phyloP scores from a whole-genome alignment of 2,329 filamentous ascomycete species.

The Ceratocystis destructans region DNA sequence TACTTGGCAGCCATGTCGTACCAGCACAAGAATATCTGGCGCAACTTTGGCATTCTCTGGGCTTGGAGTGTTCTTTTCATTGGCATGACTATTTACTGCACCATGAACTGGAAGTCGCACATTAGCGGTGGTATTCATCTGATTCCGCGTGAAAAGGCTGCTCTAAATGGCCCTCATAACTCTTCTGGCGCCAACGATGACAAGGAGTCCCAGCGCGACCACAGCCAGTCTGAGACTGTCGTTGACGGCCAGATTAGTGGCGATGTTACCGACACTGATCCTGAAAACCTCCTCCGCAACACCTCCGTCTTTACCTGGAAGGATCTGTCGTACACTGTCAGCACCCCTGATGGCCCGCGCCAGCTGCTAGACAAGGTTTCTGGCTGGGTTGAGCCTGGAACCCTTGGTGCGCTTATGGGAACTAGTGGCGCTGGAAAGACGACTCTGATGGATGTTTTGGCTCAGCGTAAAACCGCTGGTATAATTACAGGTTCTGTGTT shows the following conservation, averaged over 20 bases:
- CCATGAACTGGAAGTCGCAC: constrained; percentile 40
- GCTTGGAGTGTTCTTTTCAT: constrained; percentile 50
- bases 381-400: constrained; percentile 73
- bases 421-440: constrained; percentile 75
- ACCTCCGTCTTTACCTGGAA: constrained; percentile 63
- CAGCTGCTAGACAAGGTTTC: constrained; percentile 65
- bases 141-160: constrained; percentile 46
- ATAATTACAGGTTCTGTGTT: constrained; percentile 61
- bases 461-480: constrained; percentile 65
- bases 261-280: constrained; percentile 1
- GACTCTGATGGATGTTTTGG: constrained; percentile 68
- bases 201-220: constrained; percentile 30
- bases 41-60: constrained; percentile 49
- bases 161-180: constrained; percentile 24
- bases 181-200: constrained; percentile 31
- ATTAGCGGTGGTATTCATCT: constrained; percentile 42
- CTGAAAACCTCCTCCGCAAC: constrained; percentile 40
- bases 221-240: constrained; percentile 9
- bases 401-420: constrained; percentile 67
- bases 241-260: constrained; percentile 6
- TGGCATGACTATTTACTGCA: constrained; percentile 43
- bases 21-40: constrained; percentile 39
- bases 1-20: constrained; percentile 45
- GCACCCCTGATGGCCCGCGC: constrained; percentile 43
- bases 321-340: constrained; percentile 55